Evolutionary conservation across 306 rosid genomes (phyloP).

Genomic region (Vigna radiata): DNA sequence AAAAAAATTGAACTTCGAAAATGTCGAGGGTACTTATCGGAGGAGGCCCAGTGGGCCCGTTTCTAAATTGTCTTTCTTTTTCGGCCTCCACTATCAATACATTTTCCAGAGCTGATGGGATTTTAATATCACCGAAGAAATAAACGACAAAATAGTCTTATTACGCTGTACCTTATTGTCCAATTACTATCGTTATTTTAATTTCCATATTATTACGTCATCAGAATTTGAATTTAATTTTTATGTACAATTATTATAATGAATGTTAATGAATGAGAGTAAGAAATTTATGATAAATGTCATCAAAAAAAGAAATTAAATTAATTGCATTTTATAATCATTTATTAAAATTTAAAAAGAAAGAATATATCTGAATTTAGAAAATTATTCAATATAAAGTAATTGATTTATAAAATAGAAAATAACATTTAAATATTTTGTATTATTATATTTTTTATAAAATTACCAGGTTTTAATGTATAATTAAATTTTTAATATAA

Average conservation of each 20-base stretch:
- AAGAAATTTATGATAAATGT: too few species aligned
- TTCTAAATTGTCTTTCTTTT: background rate
- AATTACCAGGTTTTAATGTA: too few species aligned
- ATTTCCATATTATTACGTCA: background rate
- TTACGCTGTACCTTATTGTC: background rate
- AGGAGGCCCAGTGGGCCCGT: conserved; percentile 33
- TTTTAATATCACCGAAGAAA: background rate
- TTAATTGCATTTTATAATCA: too few species aligned
- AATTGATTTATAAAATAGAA: too few species aligned
- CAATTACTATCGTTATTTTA: background rate
- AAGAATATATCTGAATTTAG: too few species aligned
- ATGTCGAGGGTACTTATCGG: conserved; percentile 3
- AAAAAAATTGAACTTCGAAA: conserved; percentile 18
- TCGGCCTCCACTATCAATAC: background rate
- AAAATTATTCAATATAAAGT: too few species aligned
- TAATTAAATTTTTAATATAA: too few species aligned
- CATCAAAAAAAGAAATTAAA: too few species aligned
- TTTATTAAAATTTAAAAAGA: too few species aligned
- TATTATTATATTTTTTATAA: too few species aligned
- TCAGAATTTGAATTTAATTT: background rate
- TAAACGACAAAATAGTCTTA: background rate
- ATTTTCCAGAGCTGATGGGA: background rate
- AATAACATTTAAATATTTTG: too few species aligned
- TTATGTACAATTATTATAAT: background rate
- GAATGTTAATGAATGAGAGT: too few species aligned